phyloP scores from a whole-genome alignment of 2,329 filamentous ascomycete species.

The Magnaporthales sp. region DNA sequence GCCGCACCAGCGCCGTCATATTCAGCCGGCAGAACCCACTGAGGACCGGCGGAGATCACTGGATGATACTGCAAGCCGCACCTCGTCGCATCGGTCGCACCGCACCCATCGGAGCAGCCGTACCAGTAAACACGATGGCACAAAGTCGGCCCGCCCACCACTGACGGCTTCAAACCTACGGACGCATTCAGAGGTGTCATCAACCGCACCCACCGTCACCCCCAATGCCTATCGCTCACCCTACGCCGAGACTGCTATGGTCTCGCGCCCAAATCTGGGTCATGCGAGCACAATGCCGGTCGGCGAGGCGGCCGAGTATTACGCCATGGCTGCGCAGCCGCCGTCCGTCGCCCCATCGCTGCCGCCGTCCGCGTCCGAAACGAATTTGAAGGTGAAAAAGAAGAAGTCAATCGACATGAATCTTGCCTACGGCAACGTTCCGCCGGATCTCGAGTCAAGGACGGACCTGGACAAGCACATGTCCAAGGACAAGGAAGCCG shows the following conservation, averaged over 20 bases:
- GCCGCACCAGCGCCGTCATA: slow-evolving; percentile 10
- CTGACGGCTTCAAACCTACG: slow-evolving; percentile 46
- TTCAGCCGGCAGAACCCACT: slow-evolving; percentile 11
- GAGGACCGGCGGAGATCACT: slow-evolving; percentile 14
- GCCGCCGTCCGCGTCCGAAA: slow-evolving; percentile 24
- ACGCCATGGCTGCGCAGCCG: background rate
- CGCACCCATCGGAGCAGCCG: slow-evolving; percentile 27
- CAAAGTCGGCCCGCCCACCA: slow-evolving; percentile 22
- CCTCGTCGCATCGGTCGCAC: slow-evolving; percentile 31
- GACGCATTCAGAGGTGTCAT: slow-evolving; percentile 43
- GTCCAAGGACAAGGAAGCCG: slow-evolving; percentile 36
- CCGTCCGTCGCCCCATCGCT: background rate
- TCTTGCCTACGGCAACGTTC: slow-evolving; percentile 79
- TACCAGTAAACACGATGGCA: slow-evolving; percentile 20
- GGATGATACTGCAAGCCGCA: slow-evolving; percentile 22
- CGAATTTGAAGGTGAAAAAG: slow-evolving; percentile 22
- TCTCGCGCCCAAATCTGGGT: slow-evolving; percentile 20
- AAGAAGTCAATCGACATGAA: slow-evolving; percentile 71
- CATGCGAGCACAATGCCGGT: slow-evolving; percentile 21
- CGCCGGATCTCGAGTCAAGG: slow-evolving; percentile 52
- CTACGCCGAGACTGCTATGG: slow-evolving; percentile 31
- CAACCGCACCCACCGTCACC: slow-evolving; percentile 28
- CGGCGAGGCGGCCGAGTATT: slow-evolving; percentile 1
- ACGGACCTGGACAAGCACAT: slow-evolving; percentile 31
- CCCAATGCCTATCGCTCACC: slow-evolving; percentile 28